A percentile compares a stretch with the other conserved stretches of the same genome.
Conservation (phyloP, 2,329 filamentous ascomycete genomes). For the Aureobasidium sp. region DNA sequence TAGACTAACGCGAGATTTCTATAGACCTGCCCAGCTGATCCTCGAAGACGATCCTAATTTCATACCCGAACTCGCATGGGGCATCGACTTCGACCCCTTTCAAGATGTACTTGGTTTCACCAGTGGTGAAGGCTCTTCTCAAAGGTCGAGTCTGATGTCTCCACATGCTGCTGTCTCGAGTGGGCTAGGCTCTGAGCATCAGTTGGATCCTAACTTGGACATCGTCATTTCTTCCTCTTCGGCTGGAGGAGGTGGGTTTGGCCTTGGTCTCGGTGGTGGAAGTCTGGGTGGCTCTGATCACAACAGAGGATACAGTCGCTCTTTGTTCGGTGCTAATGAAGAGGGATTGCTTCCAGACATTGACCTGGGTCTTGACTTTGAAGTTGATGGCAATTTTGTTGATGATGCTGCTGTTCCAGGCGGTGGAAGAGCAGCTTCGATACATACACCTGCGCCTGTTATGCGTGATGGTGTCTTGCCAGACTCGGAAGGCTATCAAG, state of each 20-base stretch:
- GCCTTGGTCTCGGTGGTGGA: neutral
- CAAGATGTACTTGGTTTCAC: constrained; percentile 42
- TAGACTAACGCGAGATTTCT: neutral
- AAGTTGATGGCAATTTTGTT: constrained; percentile 52
- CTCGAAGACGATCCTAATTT: constrained; percentile 79
- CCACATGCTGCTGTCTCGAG: constrained; percentile 28
- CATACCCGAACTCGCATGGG: constrained; percentile 54
- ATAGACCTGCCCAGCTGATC: constrained; percentile 65
- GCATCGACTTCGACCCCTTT: constrained; percentile 41
- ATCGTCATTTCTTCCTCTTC: constrained; percentile 36
- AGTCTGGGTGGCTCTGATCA: neutral
- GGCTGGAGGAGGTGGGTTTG: constrained; percentile 12
- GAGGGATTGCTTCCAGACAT: constrained; percentile 21
- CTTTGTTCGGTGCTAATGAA: neutral
- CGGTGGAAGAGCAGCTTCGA: neutral
- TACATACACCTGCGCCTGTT: neutral
- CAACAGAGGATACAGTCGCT: neutral
- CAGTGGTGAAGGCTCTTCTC: constrained; percentile 26
- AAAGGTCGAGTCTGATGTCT: constrained; percentile 28
- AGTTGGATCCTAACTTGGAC: constrained; percentile 17
- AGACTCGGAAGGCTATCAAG: neutral
- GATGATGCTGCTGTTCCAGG: constrained; percentile 24
- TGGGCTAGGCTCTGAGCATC: constrained; percentile 17
- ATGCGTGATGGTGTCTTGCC: neutral
- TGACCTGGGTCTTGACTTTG: constrained; percentile 34